A percentile compares a stretch with the other conserved stretches of the same genome.
phyloP scores from a whole-genome alignment of 1,284 basidiomycete genomes.

The Ustilago bromivora region DNA sequence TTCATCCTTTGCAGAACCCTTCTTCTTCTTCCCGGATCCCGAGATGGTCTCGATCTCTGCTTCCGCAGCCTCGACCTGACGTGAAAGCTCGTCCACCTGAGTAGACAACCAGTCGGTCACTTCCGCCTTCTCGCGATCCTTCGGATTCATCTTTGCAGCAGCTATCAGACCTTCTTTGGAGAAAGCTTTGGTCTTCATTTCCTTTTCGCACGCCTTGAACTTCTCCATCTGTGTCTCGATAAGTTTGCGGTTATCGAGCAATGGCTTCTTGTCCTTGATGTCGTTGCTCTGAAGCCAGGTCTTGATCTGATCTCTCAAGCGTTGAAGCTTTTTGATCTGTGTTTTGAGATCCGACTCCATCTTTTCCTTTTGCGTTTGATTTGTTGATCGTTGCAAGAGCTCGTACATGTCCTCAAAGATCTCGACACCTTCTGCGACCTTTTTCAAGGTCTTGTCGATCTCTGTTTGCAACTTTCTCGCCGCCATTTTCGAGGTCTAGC shows the following conservation, averaged over 20 bases:
- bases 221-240: constrained; percentile 99
- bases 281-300: constrained; percentile 98
- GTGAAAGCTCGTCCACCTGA: constrained; percentile 86
- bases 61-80: constrained; percentile 93
- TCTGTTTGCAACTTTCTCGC: constrained; percentile 68
- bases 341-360: constrained; percentile 70
- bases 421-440: constrained; percentile 69
- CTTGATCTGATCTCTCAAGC: constrained; percentile 98
- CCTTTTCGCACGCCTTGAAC: constrained; percentile 99
- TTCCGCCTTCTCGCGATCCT: constrained; percentile 95
- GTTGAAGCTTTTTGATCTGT: constrained; percentile 89
- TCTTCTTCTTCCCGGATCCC: constrained; percentile 78
- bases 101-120: constrained; percentile 74
- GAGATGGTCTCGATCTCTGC: constrained; percentile 94
- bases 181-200: constrained; percentile 99
- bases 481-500: constrained; percentile 53
- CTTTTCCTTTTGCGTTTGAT: constrained; percentile 69
- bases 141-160: constrained; percentile 92
- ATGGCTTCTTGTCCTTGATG: constrained; percentile 96
- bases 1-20: constrained; percentile 77
- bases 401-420: constrained; percentile 69
- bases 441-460: constrained; percentile 69
- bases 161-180: constrained; percentile 98
- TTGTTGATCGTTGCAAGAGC: constrained; percentile 66
- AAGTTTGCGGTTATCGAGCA: constrained; percentile 91